Percentiles rank a stretch among this genome's conserved stretches.
These are phyloP conservation scores for Fusarium guadeloupense DNA, from an alignment of 2,329 filamentous ascomycete genomes.

Conservation along the genomic window DNA sequence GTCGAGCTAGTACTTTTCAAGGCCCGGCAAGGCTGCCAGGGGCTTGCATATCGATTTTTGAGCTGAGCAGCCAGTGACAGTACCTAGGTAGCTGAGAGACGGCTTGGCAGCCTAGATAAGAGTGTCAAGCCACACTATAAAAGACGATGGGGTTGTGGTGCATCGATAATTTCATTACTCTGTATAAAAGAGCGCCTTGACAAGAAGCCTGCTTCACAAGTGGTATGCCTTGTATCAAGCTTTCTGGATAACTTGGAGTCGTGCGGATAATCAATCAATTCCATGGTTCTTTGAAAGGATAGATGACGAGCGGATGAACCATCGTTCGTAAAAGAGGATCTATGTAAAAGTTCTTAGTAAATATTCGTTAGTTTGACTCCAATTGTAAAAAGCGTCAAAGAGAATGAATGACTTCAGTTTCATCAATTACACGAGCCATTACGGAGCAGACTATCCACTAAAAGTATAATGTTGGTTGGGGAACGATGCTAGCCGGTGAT, in stretches of 20 bases:
- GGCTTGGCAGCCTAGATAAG: slow-evolving; percentile 16
- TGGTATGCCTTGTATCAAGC: too few species aligned
- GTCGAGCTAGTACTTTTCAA: slow-evolving; percentile 41
- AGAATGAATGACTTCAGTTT: slow-evolving; percentile 13
- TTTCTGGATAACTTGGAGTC: too few species aligned
- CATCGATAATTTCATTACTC: too few species aligned
- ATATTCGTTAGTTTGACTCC: neutral
- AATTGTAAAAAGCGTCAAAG: neutral
- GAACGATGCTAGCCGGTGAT: slow-evolving; percentile 10
- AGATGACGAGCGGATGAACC: too few species aligned
- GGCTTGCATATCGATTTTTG: slow-evolving; percentile 36
- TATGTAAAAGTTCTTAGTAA: too few species aligned
- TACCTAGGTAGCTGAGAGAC: neutral
- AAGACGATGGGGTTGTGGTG: neutral
- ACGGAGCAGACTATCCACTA: slow-evolving; percentile 9
- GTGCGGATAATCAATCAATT: too few species aligned
- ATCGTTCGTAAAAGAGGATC: too few species aligned
- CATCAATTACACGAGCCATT: slow-evolving; percentile 23
- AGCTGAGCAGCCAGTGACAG: slow-evolving; percentile 26
- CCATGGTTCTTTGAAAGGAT: too few species aligned
- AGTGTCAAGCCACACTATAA: slow-evolving; percentile 19
- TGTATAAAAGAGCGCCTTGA: neutral
- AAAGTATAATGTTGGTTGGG: slow-evolving; percentile 22
- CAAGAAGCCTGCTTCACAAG: too few species aligned
- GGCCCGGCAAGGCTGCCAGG: slow-evolving; percentile 42